Conservation (phyloP, 495 filamentous ascomycete genomes). For the Penicillium manginii region DNA sequence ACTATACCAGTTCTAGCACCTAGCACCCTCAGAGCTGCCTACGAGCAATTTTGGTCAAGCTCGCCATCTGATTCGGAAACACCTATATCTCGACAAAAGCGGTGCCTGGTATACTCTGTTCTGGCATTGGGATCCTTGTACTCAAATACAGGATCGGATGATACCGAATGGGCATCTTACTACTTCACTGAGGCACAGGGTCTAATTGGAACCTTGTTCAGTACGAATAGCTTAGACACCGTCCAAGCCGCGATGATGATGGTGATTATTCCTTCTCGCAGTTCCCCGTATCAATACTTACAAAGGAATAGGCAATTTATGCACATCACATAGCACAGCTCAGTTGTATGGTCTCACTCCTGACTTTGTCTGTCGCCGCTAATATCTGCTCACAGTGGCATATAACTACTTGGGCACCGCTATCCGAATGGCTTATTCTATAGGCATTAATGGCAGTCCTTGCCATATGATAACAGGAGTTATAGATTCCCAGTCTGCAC, state of each 20-base stretch:
- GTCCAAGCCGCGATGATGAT: conserved; percentile 13
- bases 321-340: conserved; percentile 7
- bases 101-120: conserved; percentile 10
- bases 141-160: not conserved
- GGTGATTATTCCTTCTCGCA: not conserved
- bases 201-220: conserved; percentile 1
- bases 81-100: not conserved
- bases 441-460: conserved; percentile 12
- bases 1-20: not conserved
- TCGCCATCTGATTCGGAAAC: not conserved
- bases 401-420: conserved; percentile 22
- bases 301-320: conserved; percentile 3
- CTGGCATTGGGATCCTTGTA: conserved; percentile 10
- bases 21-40: not conserved
- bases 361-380: not conserved
- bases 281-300: not conserved
- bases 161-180: not conserved
- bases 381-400: conserved; percentile 10
- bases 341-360: not conserved
- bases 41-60: not conserved
- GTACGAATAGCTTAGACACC: not conserved
- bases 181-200: conserved; percentile 7
- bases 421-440: conserved; percentile 22
- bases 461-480: too few relatives aligned
- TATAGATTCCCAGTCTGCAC: conserved; percentile 7